These are phyloP conservation scores for Mycena galericulata DNA, from an alignment of 768 basidiomycete species.

Conservation along the genomic window DNA sequence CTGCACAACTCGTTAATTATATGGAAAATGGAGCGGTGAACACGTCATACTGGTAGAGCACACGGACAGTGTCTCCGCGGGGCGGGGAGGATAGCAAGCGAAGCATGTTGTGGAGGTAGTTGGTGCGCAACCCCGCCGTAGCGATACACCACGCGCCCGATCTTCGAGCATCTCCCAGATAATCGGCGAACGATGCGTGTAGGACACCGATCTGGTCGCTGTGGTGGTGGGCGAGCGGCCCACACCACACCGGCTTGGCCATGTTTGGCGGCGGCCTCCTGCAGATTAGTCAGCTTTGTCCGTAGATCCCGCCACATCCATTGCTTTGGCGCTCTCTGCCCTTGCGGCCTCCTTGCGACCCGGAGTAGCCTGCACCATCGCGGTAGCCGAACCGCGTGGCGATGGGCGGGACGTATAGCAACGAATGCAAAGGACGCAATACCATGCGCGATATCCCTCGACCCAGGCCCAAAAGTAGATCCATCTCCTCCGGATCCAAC, in stretches of 20 bases:
- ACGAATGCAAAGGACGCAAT: not conserved
- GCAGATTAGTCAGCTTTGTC: conserved; percentile 9
- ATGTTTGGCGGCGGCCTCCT: conserved; percentile 1
- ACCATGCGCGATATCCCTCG: conserved; percentile 2
- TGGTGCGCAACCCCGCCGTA: not conserved
- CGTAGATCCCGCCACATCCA: too few species aligned
- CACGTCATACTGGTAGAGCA: not conserved
- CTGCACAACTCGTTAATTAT: not conserved
- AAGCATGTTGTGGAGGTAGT: conserved; percentile 2
- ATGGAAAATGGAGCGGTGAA: not conserved
- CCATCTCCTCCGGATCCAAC: conserved; percentile 14
- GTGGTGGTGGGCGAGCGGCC: conserved; percentile 18
- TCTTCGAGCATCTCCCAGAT: conserved; percentile 4
- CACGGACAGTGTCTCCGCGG: too few species aligned
- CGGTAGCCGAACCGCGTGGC: not conserved
- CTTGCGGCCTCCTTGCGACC: not conserved
- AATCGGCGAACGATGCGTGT: conserved; percentile 10
- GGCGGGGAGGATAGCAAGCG: not conserved
- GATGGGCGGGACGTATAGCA: not conserved
- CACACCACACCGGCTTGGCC: not conserved
- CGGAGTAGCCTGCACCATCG: too few species aligned
- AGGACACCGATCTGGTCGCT: not conserved
- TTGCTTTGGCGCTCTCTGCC: too few species aligned
- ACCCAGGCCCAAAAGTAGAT: not conserved
- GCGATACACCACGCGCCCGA: conserved; percentile 8